Base-by-base conservation (phyloP, 768 basidiomycete genomes). In the Boletus barrowsii region DNA sequence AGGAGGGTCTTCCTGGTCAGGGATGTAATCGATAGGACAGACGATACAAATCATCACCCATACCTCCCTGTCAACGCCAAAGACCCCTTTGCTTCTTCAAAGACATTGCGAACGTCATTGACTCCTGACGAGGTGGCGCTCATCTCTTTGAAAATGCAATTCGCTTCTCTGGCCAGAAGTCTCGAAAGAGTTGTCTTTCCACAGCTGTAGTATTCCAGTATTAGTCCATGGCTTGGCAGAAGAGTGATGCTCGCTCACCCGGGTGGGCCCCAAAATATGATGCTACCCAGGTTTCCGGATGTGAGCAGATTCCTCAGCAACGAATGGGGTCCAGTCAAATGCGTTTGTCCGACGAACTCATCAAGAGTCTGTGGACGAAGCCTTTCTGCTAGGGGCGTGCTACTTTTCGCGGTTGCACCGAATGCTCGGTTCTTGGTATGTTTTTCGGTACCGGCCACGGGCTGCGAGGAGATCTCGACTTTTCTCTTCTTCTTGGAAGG, bases 121-220 rank as follows among this genome's bases (percentile, higher is more conserved):
- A 87, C 81, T 4, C 83, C 83, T 3, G 79, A 79, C 26, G 75
- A 80, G 0, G 89, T 89, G n/a, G 88, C 88, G 63, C 86, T 86
- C 20, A 92, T 70, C 62, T 93, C 91, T 59, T 83, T 88, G 67
- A 90, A 89, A 11, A 79, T 72, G 14, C 82, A 80, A 58, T 83
- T 73, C 1, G 82, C 76, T 47, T 76, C 75, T 42, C 73, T 75
- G 0, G 89, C 87, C 10, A 93, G 73, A 24, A 94, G 66, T 57
- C 89, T 74, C 0, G 89, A 88, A 30, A 93, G 70, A 0, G 89
- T 91, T 2, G 87, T 90, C 69, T 88, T 89, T 18, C 87, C 86
- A 58, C 82, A 86, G 30, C 83, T 86, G 15, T 35, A 33, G 29
- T 35, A 6, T 26, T 18, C 52, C 48, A 20, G 50, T 17, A 26